Conservation (phyloP, 2,329 filamentous ascomycete species). For the Laburnicola sp. region DNA sequence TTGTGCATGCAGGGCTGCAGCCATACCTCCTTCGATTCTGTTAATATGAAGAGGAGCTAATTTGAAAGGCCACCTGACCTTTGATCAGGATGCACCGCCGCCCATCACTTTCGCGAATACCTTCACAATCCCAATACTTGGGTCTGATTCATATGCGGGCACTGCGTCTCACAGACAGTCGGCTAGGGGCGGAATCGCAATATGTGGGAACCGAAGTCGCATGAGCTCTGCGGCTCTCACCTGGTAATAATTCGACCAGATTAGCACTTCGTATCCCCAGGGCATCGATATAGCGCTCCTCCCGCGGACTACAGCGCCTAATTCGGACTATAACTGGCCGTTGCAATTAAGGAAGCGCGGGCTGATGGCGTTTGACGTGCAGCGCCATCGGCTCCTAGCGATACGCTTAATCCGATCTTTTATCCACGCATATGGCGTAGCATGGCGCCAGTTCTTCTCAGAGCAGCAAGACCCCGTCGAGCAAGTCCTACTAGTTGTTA, state of each 20-base stretch:
- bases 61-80: slow-evolving; percentile 14
- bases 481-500: not conserved
- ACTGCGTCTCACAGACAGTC: not conserved
- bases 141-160: slow-evolving; percentile 2
- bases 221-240: slow-evolving; percentile 8
- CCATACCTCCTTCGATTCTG: slow-evolving; percentile 1
- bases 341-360: not conserved
- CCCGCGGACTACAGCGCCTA: not conserved
- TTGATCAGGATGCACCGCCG: slow-evolving; percentile 6
- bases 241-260: slow-evolving; percentile 1
- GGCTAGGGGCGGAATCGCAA: slow-evolving; percentile 2
- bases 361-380: slow-evolving; percentile 12
- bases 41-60: slow-evolving; percentile 15
- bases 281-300: slow-evolving; percentile 1
- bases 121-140: not conserved
- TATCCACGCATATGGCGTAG: not conserved
- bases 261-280: slow-evolving; percentile 4
- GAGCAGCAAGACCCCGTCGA: not conserved
- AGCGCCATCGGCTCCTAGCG: not conserved
- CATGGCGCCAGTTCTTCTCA: not conserved
- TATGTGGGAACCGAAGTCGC: slow-evolving; percentile 10
- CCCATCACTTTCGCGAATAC: not conserved
- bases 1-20: not conserved
- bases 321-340: not conserved
- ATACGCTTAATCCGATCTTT: not conserved